These are phyloP conservation scores for Fusarium poae DNA, from an alignment of 2,329 filamentous ascomycete genomes.

Conservation along the genomic window DNA sequence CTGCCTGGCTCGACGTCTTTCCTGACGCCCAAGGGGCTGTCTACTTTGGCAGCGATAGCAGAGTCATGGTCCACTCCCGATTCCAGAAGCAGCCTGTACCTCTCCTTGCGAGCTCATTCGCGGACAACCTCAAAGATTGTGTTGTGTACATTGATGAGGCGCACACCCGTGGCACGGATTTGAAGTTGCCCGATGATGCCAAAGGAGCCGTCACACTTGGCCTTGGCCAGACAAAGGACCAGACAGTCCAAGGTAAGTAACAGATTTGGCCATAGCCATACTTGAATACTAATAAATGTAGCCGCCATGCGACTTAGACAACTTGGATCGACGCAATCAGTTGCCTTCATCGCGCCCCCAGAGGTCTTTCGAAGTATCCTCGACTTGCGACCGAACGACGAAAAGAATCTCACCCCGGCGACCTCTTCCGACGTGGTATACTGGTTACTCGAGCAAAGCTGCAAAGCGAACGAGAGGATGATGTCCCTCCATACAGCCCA, in stretches of 20 bases:
- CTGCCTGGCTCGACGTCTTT: conserved; percentile 64
- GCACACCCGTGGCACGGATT: conserved; percentile 71
- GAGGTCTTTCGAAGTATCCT: conserved; percentile 73
- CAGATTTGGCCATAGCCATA: accelerated
- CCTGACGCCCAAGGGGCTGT: conserved; percentile 61
- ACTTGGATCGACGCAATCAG: conserved; percentile 66
- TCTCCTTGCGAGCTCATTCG: conserved; percentile 67
- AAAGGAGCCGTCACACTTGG: conserved; percentile 68
- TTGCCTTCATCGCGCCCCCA: conserved; percentile 68
- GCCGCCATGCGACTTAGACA: conserved; percentile 76
- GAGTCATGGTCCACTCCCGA: conserved; percentile 39
- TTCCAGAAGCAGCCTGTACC: conserved; percentile 60
- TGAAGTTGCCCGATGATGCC: conserved; percentile 64
- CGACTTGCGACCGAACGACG: conserved; percentile 52
- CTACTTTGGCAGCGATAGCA: conserved; percentile 61
- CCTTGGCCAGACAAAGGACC: conserved; percentile 70
- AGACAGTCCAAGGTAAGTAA: conserved; percentile 68
- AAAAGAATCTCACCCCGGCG: conserved; percentile 10
- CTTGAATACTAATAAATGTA: conserved; percentile 43
- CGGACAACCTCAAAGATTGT: conserved; percentile 64
- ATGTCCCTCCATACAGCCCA: conserved; percentile 71
- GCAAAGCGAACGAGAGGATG: conserved; percentile 69
- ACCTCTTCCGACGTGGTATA: conserved; percentile 52
- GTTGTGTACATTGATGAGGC: conserved; percentile 72
- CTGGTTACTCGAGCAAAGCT: conserved; percentile 76